These are phyloP conservation scores for Phytophthora fragariaefolia DNA, from an alignment of 352 stramenopile genomes.

Conservation along the genomic window DNA sequence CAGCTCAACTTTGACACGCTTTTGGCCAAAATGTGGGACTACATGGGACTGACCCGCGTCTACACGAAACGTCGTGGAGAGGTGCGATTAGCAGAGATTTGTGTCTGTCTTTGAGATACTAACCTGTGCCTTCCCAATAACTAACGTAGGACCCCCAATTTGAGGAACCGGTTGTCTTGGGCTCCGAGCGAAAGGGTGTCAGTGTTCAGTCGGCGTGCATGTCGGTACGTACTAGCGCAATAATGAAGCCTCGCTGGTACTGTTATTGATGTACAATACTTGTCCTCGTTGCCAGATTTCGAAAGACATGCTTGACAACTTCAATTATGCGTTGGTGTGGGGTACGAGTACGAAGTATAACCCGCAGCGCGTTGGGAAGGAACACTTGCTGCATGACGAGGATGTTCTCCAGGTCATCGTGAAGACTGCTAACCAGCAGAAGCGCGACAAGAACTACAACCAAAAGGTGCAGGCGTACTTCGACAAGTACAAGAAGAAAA, in stretches of 20 bases:
- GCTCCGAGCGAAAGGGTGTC: constrained; percentile 85
- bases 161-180: constrained; percentile 82
- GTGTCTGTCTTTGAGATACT: not conserved
- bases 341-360: constrained; percentile 98
- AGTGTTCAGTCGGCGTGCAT: constrained; percentile 82
- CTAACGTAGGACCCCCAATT: constrained; percentile 72
- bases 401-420: constrained; percentile 99
- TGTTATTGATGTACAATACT: not conserved
- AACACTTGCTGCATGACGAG: constrained; percentile 97
- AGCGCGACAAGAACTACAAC: constrained; percentile 98
- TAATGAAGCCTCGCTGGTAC: not conserved
- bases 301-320: constrained; percentile 94
- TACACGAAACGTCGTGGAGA: constrained; percentile 91
- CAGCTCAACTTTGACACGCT: constrained; percentile 97
- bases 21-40: constrained; percentile 91
- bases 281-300: constrained; percentile 66
- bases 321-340: constrained; percentile 99
- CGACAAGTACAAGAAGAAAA: constrained; percentile 97
- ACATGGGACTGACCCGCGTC: constrained; percentile 90
- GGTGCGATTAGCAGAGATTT: constrained; percentile 42
- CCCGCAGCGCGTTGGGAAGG: constrained; percentile 95
- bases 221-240: constrained; percentile 57
- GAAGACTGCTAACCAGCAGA: constrained; percentile 98
- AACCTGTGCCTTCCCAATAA: constrained; percentile 9
- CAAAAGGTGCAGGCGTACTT: constrained; percentile 95